Base-by-base conservation (phyloP, 2,329 filamentous ascomycete genomes). In the Cyphellophora europaea region DNA sequence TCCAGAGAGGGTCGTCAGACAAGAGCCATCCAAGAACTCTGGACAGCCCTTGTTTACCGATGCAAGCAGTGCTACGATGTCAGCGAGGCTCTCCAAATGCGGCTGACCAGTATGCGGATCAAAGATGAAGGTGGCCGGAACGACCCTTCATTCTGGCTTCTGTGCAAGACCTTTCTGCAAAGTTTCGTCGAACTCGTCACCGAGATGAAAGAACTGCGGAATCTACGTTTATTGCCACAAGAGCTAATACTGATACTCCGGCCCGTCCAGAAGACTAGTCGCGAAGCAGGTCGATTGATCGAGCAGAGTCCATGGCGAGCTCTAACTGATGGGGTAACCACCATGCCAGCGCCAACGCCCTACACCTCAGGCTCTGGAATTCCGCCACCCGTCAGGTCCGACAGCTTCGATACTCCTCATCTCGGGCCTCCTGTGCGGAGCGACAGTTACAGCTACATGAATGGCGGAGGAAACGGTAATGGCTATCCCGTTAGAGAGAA, bases 201-300 rank as follows among this genome's bases (percentile, higher is more conserved):
- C 5, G 63, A 66, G 36, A 62, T 67, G 57, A 57, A 60, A 47
- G 53, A 65, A 41, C 59, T 63, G 13, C 56, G 58, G 42, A 59
- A 53, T 35, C 62, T 69, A 51, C 63, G 67, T 21, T 55, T 71
- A 19, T 54, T 72, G 19, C 69, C 69, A 31, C 62, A 71, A 16
- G 83, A 93, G 44, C 79, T 87, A 29, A 77, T 83, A 52, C 63
- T 72, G 16, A 72, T 83, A 35, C 72, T 95, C 47, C 77, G 81
- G 40, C 86, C 86, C 2, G 75, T 94, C 30, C 88, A 95, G 53
- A 79, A 78, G 48, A 77, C 76, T 39, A 79, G 91, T 53, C 87
- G 88, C 54, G 84, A 93, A 52, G 84, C 83, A 10, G 81, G 72
- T 40, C 74, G 76, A 36, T 65, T 81, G 31, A 91, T 93, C 45